Evolutionary conservation across 768 basidiomycete genomes (phyloP), one percentile per base, ranked within the genome.

Genomic region (Lanmaoa rubissima): DNA sequence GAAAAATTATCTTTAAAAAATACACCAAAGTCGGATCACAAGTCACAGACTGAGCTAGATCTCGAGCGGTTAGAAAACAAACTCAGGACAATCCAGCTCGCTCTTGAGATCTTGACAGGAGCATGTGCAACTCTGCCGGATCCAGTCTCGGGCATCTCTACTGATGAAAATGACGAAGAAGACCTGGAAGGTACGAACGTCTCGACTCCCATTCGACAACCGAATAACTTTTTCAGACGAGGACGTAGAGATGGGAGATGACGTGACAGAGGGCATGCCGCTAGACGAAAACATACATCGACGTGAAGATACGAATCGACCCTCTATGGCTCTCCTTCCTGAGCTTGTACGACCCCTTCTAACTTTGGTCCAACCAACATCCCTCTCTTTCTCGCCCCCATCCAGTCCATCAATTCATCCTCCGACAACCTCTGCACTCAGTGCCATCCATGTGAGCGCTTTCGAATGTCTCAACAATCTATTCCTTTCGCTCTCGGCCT

Each of bases 401-500:
- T 78, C 82, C 24, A 73, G 80, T 5, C 82, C 82, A 12, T 94
- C 92, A 0, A 76, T 80, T 21, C 91, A 96, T 66, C 91, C 93
- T 40, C 94, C 94, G 2, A 94, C 88, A 13, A 96, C 94, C 0
- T 91, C 93, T 26, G 88, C 79, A 11, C 81, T 98, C 44, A 82
- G 89, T 59, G 84, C 88, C 8, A 84, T 96, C 49, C 94, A 97
- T 67, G 78, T 92, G 54, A 80, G 86, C 60, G 90, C 93, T 11
- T 78, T 95, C 28, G 93, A 96, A 69, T 94, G 94, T 65, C 78
- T 98, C 46, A 94, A 91, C 66, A 97, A 98, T 66, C 78, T 94
- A 39, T 88, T 96, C 65, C 76, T 95, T 36, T 86, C 92, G 4
- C 77, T 90, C 13, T 79, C 85, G 3, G 76, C 81, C 0, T 71